These are phyloP conservation scores for Monoraphidium neglectum DNA, from an alignment of 139 green algal species.

Conservation along the genomic window DNA sequence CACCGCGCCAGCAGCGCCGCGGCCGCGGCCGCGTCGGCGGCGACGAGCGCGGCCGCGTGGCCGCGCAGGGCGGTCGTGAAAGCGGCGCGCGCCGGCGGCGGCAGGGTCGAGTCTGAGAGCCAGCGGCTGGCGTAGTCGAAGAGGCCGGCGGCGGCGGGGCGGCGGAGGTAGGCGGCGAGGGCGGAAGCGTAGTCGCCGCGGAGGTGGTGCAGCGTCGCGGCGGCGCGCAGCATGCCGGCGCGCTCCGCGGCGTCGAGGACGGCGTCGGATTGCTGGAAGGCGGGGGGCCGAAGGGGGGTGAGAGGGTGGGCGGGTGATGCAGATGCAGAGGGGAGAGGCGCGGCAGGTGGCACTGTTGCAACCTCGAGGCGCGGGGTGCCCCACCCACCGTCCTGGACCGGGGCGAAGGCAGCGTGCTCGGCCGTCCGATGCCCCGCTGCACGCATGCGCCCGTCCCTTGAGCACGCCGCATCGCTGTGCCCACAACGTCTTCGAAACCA, in stretches of 20 bases:
- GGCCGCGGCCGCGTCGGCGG: conserved; percentile 23
- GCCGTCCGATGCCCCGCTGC: too few species aligned
- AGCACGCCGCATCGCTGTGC: too few species aligned
- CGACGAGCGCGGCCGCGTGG: conserved; percentile 29
- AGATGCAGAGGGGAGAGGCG: background rate
- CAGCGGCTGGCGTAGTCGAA: background rate
- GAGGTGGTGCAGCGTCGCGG: conserved; percentile 44
- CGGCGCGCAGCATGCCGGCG: conserved; percentile 16
- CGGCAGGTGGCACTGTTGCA: background rate
- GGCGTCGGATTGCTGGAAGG: conserved; percentile 17
- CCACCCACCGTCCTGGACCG: too few species aligned
- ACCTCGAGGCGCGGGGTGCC: too few species aligned
- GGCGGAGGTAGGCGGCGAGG: conserved; percentile 29
- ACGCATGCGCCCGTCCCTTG: too few species aligned
- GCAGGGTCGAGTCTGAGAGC: background rate
- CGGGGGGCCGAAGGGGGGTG: background rate
- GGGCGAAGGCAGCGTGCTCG: too few species aligned
- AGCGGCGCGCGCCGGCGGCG: background rate
- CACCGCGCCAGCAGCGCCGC: conserved; percentile 26
- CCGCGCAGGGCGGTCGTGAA: conserved; percentile 23
- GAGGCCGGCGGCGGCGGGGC: background rate
- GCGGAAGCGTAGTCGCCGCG: conserved; percentile 31
- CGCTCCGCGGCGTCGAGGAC: conserved; percentile 15
- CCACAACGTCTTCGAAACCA: too few species aligned
- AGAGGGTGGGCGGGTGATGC: background rate